These are phyloP conservation scores for Aspergillus vadensis DNA, from an alignment of 2,329 filamentous ascomycete genomes.

Conservation along the genomic window DNA sequence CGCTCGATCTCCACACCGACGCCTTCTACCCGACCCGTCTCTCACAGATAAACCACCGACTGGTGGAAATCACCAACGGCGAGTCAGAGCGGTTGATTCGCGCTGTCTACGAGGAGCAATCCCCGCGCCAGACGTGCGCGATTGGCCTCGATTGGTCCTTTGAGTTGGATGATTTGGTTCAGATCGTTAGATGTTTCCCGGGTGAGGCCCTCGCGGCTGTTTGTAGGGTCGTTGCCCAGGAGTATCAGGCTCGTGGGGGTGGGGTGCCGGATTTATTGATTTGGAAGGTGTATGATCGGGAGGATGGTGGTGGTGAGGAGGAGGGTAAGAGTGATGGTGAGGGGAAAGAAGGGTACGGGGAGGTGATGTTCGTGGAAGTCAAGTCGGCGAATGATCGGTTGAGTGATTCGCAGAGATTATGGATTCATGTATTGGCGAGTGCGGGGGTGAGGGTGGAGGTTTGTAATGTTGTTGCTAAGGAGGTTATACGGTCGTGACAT, in stretches of 20 bases:
- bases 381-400: conserved; percentile 88
- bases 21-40: conserved; percentile 84
- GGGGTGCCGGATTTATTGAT: conserved; percentile 92
- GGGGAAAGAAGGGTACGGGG: conserved; percentile 29
- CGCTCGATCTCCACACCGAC: conserved; percentile 89
- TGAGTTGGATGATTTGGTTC: conserved; percentile 72
- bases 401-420: conserved; percentile 93
- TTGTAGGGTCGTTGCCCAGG: conserved; percentile 93
- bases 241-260: conserved; percentile 82
- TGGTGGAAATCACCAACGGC: conserved; percentile 87
- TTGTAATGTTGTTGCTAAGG: conserved; percentile 64
- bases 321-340: neutral
- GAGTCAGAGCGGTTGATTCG: conserved; percentile 67
- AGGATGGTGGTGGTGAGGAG: neutral
- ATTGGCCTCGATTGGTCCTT: conserved; percentile 92
- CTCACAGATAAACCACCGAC: conserved; percentile 82
- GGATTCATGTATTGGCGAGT: conserved; percentile 89
- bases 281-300: conserved; percentile 62
- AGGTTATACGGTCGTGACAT: conserved; percentile 43
- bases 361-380: conserved; percentile 77
- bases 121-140: conserved; percentile 75
- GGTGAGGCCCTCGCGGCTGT: conserved; percentile 79
- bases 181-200: conserved; percentile 76
- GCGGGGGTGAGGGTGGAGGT: conserved; percentile 86
- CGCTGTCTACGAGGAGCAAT: conserved; percentile 68